These are phyloP conservation scores for Globisporangium recalcitrans DNA, from an alignment of 352 stramenopile genomes.

Conservation along the genomic window DNA sequence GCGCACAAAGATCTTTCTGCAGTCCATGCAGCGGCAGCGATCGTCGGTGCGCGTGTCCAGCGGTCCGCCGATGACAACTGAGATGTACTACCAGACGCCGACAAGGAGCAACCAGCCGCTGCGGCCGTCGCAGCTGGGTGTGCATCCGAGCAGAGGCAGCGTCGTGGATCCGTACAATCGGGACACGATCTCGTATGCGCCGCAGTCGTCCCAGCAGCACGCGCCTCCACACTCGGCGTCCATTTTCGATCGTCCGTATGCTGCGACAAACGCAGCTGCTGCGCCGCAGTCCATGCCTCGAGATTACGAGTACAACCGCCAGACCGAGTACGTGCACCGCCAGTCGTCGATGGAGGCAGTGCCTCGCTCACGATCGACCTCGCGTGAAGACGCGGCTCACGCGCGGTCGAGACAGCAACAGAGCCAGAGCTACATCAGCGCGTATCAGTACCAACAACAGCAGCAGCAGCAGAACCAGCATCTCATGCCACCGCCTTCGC, in stretches of 20 bases:
- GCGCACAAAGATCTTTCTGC: conserved; percentile 61
- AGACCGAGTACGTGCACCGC: conserved; percentile 9
- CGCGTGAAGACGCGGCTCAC: conserved; percentile 3
- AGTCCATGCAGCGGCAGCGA: conserved; percentile 49
- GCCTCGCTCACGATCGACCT: conserved; percentile 6
- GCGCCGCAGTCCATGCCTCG: conserved; percentile 5
- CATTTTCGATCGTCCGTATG: conserved; percentile 59
- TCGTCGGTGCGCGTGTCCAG: conserved; percentile 4
- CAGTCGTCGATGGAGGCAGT: conserved; percentile 1
- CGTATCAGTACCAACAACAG: conserved; percentile 15
- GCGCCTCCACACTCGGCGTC: conserved; percentile 29
- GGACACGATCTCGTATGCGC: conserved; percentile 28
- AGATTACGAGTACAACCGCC: conserved; percentile 14
- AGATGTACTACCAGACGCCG: conserved; percentile 25
- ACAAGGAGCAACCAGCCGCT: conserved; percentile 25
- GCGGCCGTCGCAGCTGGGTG: conserved; percentile 29
- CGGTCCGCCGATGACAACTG: conserved; percentile 15
- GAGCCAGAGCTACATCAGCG: conserved; percentile 7
- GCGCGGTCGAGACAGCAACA: conserved; percentile 9
- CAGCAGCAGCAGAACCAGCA: conserved; percentile 17
- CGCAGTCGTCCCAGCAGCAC: conserved; percentile 1
- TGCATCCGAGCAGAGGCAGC: conserved; percentile 28
- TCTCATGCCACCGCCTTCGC: conserved; percentile 18
- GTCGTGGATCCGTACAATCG: conserved; percentile 28
- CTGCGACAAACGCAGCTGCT: background rate